These are phyloP conservation scores for Pythium coloratum DNA, from an alignment of 352 stramenopile species.

Conservation along the genomic window DNA sequence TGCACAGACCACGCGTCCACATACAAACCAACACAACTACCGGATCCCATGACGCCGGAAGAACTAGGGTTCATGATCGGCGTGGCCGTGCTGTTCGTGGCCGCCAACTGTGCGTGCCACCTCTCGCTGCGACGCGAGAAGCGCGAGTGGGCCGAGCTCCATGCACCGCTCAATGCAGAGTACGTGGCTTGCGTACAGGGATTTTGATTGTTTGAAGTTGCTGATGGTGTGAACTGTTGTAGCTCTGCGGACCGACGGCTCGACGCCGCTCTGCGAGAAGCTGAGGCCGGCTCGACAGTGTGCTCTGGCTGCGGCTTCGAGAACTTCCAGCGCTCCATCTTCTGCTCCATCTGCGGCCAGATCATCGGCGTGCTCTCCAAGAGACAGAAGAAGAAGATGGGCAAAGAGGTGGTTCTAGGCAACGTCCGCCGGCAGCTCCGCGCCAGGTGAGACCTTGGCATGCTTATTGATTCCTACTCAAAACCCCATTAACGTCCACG, in stretches of 20 bases:
- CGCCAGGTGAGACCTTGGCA: slow-evolving; percentile 5
- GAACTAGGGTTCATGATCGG: slow-evolving; percentile 14
- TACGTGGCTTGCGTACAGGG: neutral
- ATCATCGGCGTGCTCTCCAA: slow-evolving; percentile 18
- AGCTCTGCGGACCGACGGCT: slow-evolving; percentile 22
- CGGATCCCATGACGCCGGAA: slow-evolving; percentile 21
- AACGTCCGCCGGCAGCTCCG: slow-evolving; percentile 12
- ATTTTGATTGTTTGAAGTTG: too few relatives aligned
- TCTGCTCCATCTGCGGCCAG: slow-evolving; percentile 29
- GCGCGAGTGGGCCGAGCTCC: slow-evolving; percentile 28
- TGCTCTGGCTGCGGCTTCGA: slow-evolving; percentile 32
- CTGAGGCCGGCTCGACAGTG: slow-evolving; percentile 23
- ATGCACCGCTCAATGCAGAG: slow-evolving; percentile 28
- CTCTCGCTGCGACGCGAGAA: slow-evolving; percentile 24
- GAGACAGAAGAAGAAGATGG: slow-evolving; percentile 23
- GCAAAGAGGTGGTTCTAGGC: slow-evolving; percentile 13
- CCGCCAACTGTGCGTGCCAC: slow-evolving; percentile 25
- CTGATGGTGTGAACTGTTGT: neutral
- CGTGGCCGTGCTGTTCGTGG: slow-evolving; percentile 17
- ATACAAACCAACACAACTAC: neutral
- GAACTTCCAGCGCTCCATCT: slow-evolving; percentile 28
- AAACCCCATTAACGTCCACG: too few relatives aligned
- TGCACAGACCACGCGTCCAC: neutral
- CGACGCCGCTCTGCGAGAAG: slow-evolving; percentile 25
- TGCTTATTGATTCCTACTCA: neutral